Percentiles rank a stretch among this genome's conserved stretches.
Conservation (phyloP, 2,329 filamentous ascomycete genomes). For the Diaporthe vexans region DNA sequence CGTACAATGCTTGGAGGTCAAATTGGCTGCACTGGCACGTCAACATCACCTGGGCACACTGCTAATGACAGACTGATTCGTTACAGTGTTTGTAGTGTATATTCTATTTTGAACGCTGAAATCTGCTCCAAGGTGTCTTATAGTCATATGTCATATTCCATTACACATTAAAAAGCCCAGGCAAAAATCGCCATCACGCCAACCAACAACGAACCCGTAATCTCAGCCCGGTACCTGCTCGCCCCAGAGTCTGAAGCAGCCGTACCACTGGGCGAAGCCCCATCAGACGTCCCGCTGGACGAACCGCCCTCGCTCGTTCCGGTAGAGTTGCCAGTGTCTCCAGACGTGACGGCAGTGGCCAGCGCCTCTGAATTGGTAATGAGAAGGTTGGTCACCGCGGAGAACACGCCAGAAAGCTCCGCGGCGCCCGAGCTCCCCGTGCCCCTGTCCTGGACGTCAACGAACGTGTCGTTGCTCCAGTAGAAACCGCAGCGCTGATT, state of each 20-base stretch:
- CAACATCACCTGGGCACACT: too few relatives aligned
- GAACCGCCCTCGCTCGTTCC: slow-evolving; percentile 58
- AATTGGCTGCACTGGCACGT: too few relatives aligned
- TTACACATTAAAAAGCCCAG: background rate
- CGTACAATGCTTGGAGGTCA: too few relatives aligned
- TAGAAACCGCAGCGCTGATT: slow-evolving; percentile 63
- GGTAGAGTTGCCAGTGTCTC: slow-evolving; percentile 1
- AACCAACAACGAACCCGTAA: slow-evolving; percentile 54
- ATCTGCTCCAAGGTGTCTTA: background rate
- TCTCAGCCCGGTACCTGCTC: slow-evolving; percentile 63
- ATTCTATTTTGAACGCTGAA: background rate
- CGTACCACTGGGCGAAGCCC: slow-evolving; percentile 59
- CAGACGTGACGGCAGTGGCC: background rate
- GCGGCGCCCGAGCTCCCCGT: slow-evolving; percentile 60
- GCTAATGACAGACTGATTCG: too few relatives aligned
- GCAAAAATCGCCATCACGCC: slow-evolving; percentile 7
- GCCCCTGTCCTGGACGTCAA: slow-evolving; percentile 44
- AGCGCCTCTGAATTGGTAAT: slow-evolving; percentile 41
- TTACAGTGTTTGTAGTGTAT: too few relatives aligned
- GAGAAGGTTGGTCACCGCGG: slow-evolving; percentile 57
- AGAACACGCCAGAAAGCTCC: slow-evolving; percentile 60
- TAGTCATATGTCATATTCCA: background rate
- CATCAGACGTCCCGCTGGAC: slow-evolving; percentile 65
- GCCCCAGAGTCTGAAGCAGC: slow-evolving; percentile 45
- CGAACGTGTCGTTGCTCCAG: slow-evolving; percentile 55